Conservation (phyloP, 2,329 filamentous ascomycete genomes). For the Cladosporium sp. region DNA sequence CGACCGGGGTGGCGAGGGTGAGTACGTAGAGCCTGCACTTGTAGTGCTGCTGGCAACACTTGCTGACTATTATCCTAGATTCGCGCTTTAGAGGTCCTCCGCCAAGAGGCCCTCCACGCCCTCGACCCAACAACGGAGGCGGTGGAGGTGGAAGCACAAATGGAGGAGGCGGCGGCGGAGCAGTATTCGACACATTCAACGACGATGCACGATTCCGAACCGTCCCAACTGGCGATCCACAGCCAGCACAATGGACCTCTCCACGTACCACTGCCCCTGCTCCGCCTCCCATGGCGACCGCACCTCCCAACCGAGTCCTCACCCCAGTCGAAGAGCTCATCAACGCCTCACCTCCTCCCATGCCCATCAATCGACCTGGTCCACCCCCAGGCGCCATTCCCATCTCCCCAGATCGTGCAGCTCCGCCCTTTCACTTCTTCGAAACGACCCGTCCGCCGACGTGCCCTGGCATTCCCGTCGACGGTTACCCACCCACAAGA, state of each 20-base stretch:
- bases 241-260: constrained; percentile 2
- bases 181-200: constrained; percentile 7
- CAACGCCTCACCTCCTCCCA: constrained; percentile 3
- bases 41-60: not conserved
- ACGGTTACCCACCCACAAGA: not conserved
- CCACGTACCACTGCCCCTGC: not conserved
- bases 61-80: constrained; percentile 10
- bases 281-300: not conserved
- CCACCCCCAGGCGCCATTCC: not conserved
- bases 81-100: constrained; percentile 20
- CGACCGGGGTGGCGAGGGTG: constrained; percentile 22
- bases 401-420: not conserved
- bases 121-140: constrained; percentile 9
- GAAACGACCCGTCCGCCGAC: not conserved
- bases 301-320: not conserved
- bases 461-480: not conserved
- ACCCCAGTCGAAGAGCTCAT: constrained; percentile 6
- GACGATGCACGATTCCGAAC: constrained; percentile 4
- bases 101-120: not conserved
- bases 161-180: constrained; percentile 8
- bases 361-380: not conserved
- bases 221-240: not conserved
- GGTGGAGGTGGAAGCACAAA: not conserved
- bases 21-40: constrained; percentile 21
- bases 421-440: constrained; percentile 3